Conservation (phyloP, 106 monocot genomes). For the Platanthera zijinensis region DNA sequence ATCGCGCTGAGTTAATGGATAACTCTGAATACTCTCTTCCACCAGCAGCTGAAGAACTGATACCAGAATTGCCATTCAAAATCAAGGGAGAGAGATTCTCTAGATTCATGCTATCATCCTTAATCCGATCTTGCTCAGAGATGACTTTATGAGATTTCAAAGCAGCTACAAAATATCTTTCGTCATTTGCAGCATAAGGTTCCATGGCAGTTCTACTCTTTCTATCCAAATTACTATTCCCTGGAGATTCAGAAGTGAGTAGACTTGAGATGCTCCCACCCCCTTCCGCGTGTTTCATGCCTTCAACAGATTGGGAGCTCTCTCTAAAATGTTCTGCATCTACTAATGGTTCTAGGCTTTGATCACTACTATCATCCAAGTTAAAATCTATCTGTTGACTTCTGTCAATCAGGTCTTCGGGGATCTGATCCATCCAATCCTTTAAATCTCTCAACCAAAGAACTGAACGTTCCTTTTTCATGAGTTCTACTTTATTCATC, state of each 20-base stretch:
- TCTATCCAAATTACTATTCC: slow-evolving; percentile 7
- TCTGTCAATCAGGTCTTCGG: slow-evolving; percentile 16
- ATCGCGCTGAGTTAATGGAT: slow-evolving; percentile 18
- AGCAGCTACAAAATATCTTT: neutral
- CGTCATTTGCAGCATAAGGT: slow-evolving; percentile 14
- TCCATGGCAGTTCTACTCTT: slow-evolving; percentile 15
- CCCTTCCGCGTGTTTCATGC: slow-evolving; percentile 9
- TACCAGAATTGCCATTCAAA: neutral
- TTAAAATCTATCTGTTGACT: slow-evolving; percentile 9
- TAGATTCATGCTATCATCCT: slow-evolving; percentile 12
- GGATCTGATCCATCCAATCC: slow-evolving; percentile 68
- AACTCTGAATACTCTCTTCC: slow-evolving; percentile 11
- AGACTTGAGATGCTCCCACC: slow-evolving; percentile 24
- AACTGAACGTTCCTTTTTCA: slow-evolving; percentile 83
- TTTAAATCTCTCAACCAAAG: slow-evolving; percentile 85
- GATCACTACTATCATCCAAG: slow-evolving; percentile 6
- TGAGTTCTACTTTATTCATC: slow-evolving; percentile 68
- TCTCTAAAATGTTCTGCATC: slow-evolving; percentile 21
- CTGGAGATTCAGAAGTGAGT: slow-evolving; percentile 20
- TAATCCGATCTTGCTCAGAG: slow-evolving; percentile 12
- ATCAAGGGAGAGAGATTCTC: slow-evolving; percentile 18
- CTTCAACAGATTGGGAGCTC: slow-evolving; percentile 15
- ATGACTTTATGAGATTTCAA: neutral
- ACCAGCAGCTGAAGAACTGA: slow-evolving; percentile 5
- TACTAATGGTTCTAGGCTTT: slow-evolving; percentile 14